These are phyloP conservation scores for Pseudogymnoascus sp. DNA, from an alignment of 2,329 filamentous ascomycete genomes.

Conservation along the genomic window DNA sequence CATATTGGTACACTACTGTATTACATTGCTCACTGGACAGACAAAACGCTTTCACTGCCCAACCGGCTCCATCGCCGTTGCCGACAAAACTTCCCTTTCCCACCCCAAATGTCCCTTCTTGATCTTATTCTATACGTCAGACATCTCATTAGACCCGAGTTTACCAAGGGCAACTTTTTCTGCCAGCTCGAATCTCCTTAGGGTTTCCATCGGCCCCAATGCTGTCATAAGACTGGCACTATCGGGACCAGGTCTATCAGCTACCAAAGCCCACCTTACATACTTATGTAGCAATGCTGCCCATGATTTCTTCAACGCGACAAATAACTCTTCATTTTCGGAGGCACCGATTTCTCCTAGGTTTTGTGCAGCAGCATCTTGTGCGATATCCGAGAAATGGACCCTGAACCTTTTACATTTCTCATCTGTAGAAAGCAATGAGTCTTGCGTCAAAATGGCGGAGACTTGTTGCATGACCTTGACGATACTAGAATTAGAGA, in stretches of 20 bases:
- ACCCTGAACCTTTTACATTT: slow-evolving; percentile 10
- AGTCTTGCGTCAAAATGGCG: neutral
- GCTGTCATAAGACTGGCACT: slow-evolving; percentile 46
- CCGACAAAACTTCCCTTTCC: neutral
- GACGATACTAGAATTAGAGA: neutral
- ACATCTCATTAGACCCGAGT: neutral
- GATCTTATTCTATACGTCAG: neutral
- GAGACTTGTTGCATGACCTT: slow-evolving; percentile 15
- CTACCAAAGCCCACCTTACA: slow-evolving; percentile 48
- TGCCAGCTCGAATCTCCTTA: slow-evolving; percentile 31
- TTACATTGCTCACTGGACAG: neutral
- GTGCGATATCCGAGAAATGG: slow-evolving; percentile 14
- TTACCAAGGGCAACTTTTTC: slow-evolving; percentile 13
- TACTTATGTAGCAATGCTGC: slow-evolving; percentile 45
- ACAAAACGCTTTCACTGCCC: neutral
- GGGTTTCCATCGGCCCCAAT: slow-evolving; percentile 44
- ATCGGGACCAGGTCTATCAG: slow-evolving; percentile 44
- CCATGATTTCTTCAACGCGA: slow-evolving; percentile 23
- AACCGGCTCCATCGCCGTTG: neutral
- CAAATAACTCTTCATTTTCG: neutral
- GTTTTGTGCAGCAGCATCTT: slow-evolving; percentile 11
- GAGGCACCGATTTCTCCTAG: slow-evolving; percentile 18
- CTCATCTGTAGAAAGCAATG: slow-evolving; percentile 19
- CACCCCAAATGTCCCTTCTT: neutral
- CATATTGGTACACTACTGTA: slow-evolving; percentile 1